Base-by-base conservation (phyloP, 2,329 filamentous ascomycete genomes). In the Coniochaeta hoffmannii region DNA sequence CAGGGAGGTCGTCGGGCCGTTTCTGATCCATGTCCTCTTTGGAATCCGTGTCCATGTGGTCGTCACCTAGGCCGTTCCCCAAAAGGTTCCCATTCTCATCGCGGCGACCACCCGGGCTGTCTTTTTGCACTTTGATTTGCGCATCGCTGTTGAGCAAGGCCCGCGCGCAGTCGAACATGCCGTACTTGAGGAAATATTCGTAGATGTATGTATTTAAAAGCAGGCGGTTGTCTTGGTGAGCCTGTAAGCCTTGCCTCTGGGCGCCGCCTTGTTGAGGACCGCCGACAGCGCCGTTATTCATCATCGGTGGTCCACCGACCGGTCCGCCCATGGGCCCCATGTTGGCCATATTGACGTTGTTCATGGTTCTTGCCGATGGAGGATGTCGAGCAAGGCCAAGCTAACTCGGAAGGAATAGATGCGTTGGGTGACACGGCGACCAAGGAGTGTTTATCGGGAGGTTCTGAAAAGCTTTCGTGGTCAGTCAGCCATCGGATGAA, bases 201-300 rank as follows among this genome's bases (percentile, higher is more conserved):
- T 93, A 94, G 62, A 94, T 94, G 70, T 92, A 92, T 19, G 89
- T 93, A 73, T 93, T 92, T 53, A 94, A 79, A 57, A 85, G 73
- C 51, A 78, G 74, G 60, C 80, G 82, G 69, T 28, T 65, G 60
- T 46, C 60, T 64, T 53, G 31, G 19, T 53, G 17, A 26, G 26
- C 49, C 24, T 53, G 50, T 53, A 31, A 19, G n/a, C n/a, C n/a
- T 38, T 53, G 50, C 24, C 66, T 68, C 26, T 67, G 69, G 61
- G 60, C 63, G 65, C 69, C 62, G 17, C 50, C 50, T 53, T 53
- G 56, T 36, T 69, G 69, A 15, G 65, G 69, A 41, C 62, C 63
- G 31, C 67, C 58, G n/a, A 15, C 12, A 36, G 64, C 69, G 66
- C 77, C 74, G 66, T 83, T 86, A 67, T 82, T 84, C 83, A 87